phyloP scores from a whole-genome alignment of 495 filamentous ascomycete genomes.

The Xylaria venustula region DNA sequence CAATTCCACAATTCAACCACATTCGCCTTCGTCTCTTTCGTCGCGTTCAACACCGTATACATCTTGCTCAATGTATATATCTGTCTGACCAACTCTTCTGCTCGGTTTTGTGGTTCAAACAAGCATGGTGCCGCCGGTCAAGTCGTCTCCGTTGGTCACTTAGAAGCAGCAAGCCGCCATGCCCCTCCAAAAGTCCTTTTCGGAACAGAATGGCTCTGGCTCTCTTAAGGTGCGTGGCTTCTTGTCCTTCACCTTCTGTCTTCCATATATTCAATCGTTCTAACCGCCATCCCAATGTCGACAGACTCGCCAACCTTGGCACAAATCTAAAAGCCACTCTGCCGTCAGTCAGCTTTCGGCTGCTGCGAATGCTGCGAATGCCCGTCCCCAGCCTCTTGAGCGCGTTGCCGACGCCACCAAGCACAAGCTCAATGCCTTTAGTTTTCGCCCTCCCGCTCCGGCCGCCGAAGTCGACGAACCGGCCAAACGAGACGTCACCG shows the following conservation, averaged over 20 bases:
- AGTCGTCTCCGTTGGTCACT: background rate
- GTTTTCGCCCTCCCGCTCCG: slow-evolving; percentile 31
- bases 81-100: background rate
- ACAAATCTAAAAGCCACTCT: slow-evolving; percentile 47
- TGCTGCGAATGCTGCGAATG: slow-evolving; percentile 15
- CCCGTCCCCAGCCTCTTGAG: slow-evolving; percentile 27
- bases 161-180: slow-evolving; percentile 22
- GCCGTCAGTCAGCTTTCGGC: slow-evolving; percentile 22
- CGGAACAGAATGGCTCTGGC: slow-evolving; percentile 40
- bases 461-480: slow-evolving; percentile 13
- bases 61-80: background rate
- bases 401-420: slow-evolving; percentile 50
- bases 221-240: slow-evolving; percentile 24
- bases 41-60: background rate
- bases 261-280: background rate
- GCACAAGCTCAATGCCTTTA: slow-evolving; percentile 50
- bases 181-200: slow-evolving; percentile 54
- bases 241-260: background rate
- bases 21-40: background rate
- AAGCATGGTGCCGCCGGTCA: too few relatives aligned
- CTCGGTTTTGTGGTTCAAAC: background rate
- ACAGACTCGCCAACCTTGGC: slow-evolving; percentile 46
- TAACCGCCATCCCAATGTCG: background rate
- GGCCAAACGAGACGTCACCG: slow-evolving; percentile 1
- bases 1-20: background rate